Conservation (phyloP, 2,329 filamentous ascomycete genomes). For the Pseudogymnoascus sp. region DNA sequence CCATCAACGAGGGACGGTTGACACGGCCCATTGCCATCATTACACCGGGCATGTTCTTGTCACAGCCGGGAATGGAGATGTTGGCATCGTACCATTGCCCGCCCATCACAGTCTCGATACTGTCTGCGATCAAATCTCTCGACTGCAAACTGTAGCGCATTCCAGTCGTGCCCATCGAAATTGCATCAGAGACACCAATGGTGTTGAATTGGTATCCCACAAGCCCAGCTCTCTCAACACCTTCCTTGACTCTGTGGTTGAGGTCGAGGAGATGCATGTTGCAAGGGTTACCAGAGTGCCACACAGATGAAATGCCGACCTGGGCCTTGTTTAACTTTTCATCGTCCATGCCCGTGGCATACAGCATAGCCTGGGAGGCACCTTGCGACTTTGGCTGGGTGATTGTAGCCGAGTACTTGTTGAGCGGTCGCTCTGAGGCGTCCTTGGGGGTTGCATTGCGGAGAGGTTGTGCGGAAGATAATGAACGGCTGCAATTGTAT, state of each 20-base stretch:
- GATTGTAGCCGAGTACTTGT: constrained; percentile 76
- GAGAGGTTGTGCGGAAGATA: constrained; percentile 25
- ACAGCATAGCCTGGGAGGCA: constrained; percentile 97
- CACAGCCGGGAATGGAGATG: constrained; percentile 91
- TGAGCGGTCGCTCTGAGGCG: constrained; percentile 46
- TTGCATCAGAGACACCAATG: constrained; percentile 92
- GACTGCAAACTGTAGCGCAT: constrained; percentile 96
- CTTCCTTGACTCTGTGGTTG: constrained; percentile 44
- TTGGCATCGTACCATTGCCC: constrained; percentile 99
- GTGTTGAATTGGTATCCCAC: constrained; percentile 98
- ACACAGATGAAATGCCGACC: constrained; percentile 95
- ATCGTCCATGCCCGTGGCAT: constrained; percentile 82
- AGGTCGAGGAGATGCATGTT: constrained; percentile 98
- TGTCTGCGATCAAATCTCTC: constrained; percentile 93
- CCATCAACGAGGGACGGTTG: constrained; percentile 92
- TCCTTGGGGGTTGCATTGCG: constrained; percentile 24
- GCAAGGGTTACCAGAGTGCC: constrained; percentile 97
- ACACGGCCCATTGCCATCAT: constrained; percentile 90
- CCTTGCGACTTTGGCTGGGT: constrained; percentile 98
- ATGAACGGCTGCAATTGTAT: constrained; percentile 21
- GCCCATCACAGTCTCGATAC: constrained; percentile 97
- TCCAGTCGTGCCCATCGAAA: constrained; percentile 95
- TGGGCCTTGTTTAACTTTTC: constrained; percentile 93
- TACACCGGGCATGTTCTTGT: constrained; percentile 98
- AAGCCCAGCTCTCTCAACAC: constrained; percentile 68